Evolutionary conservation across 1,139 yeast species (phyloP).

Genomic region (Meyerozyma sp.): DNA sequence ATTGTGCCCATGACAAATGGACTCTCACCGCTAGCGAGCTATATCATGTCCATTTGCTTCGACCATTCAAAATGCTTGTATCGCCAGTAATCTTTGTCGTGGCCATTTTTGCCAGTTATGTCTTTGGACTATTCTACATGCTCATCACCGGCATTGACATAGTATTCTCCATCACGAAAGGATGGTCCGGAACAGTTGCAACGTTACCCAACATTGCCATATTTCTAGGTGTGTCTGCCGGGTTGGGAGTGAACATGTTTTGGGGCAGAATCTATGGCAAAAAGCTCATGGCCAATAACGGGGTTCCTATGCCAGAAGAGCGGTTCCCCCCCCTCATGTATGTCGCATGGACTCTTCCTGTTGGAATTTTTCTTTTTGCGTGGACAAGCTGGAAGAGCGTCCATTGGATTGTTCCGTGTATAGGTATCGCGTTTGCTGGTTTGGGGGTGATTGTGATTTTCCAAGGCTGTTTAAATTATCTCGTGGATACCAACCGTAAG

Average conservation of each 20-base stretch:
- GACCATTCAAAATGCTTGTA: not conserved
- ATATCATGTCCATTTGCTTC: not conserved
- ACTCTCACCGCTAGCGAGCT: not conserved
- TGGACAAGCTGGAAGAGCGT: conserved; percentile 10
- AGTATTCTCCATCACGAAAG: not conserved
- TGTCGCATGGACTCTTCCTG: conserved; percentile 4
- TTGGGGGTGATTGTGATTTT: not conserved
- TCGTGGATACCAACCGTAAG: not conserved
- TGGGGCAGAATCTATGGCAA: not conserved
- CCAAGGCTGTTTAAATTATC: not conserved
- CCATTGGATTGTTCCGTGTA: conserved; percentile 11
- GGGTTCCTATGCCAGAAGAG: not conserved
- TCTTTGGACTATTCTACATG: not conserved
- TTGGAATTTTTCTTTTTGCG: conserved; percentile 9
- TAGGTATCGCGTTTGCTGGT: conserved; percentile 8
- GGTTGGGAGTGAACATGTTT: not conserved
- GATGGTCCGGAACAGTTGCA: not conserved
- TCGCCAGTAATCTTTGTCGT: not conserved
- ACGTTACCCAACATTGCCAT: not conserved
- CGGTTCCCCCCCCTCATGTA: not conserved
- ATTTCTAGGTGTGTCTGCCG: not conserved
- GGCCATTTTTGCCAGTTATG: not conserved
- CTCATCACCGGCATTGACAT: not conserved
- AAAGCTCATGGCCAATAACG: not conserved
- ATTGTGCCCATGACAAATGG: not conserved